These are phyloP conservation scores for Quercus tomentella DNA, from an alignment of 331 rosid species.

Conservation along the genomic window DNA sequence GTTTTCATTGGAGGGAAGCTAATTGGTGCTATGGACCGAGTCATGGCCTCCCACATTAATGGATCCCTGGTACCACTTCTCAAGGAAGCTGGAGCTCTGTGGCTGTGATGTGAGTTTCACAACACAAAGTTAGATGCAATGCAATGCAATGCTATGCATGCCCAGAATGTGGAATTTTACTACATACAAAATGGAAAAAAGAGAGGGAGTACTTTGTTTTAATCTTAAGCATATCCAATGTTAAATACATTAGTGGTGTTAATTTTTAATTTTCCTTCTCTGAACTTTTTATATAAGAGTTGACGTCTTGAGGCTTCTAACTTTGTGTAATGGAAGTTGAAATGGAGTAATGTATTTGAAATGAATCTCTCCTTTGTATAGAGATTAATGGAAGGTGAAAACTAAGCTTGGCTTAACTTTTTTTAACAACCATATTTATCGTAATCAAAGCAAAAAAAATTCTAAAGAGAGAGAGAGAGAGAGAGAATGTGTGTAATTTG, in stretches of 20 bases:
- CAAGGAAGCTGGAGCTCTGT: conserved; percentile 94
- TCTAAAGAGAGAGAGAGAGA: background rate
- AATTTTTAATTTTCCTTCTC: background rate
- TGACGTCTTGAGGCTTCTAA: background rate
- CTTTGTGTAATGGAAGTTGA: background rate
- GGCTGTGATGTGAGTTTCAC: conserved; percentile 44
- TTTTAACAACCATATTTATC: background rate
- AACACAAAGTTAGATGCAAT: background rate
- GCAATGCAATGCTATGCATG: too few relatives aligned
- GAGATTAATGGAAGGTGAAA: background rate
- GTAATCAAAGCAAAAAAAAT: background rate
- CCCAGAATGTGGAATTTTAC: background rate
- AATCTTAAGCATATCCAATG: background rate
- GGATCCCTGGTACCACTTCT: conserved; percentile 91
- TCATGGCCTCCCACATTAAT: conserved; percentile 89
- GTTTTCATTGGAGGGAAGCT: conserved; percentile 91
- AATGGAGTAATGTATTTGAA: background rate
- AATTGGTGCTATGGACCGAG: conserved; percentile 81
- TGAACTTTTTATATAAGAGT: background rate
- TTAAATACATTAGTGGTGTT: background rate
- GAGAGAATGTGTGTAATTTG: background rate
- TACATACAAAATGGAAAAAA: background rate
- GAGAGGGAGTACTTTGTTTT: background rate
- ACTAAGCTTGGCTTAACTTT: background rate
- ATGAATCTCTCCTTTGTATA: background rate